Evolutionary conservation across 1,139 yeast species (phyloP).

Genomic region (Yamadazyma triangularis): DNA sequence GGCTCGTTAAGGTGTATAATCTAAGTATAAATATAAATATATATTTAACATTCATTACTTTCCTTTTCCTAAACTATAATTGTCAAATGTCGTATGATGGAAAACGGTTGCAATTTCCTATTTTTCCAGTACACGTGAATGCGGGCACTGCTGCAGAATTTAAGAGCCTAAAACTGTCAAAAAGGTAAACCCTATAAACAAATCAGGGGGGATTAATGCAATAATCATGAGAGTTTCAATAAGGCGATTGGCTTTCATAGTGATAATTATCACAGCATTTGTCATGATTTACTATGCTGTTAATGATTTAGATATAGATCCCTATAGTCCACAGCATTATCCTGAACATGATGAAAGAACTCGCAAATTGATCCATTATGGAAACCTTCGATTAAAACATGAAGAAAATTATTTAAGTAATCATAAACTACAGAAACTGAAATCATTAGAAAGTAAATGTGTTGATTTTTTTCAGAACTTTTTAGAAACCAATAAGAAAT

Average conservation of each 20-base stretch:
- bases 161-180: too few relatives aligned
- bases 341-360: constrained; percentile 13
- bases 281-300: constrained; percentile 4
- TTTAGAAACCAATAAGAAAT: constrained; percentile 18
- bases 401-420: too few relatives aligned
- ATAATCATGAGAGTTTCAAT: constrained; percentile 14
- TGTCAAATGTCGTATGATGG: too few relatives aligned
- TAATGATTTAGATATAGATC: constrained; percentile 1
- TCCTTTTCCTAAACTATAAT: too few relatives aligned
- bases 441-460: constrained; percentile 23
- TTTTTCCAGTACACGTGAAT: too few relatives aligned
- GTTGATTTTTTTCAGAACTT: constrained; percentile 23
- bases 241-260: constrained; percentile 7
- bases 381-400: constrained; percentile 10
- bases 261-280: constrained; percentile 3
- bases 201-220: neutral
- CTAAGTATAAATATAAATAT: constrained; percentile 3
- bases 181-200: too few relatives aligned
- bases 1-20: constrained; percentile 36
- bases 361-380: constrained; percentile 22
- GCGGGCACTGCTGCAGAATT: too few relatives aligned
- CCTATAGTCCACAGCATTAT: constrained; percentile 4
- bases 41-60: too few relatives aligned
- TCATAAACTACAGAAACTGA: constrained; percentile 11
- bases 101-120: too few relatives aligned